Base-by-base conservation (phyloP, 108 stramenopile genomes). In the Mayamaea pseudoterrestris region DNA sequence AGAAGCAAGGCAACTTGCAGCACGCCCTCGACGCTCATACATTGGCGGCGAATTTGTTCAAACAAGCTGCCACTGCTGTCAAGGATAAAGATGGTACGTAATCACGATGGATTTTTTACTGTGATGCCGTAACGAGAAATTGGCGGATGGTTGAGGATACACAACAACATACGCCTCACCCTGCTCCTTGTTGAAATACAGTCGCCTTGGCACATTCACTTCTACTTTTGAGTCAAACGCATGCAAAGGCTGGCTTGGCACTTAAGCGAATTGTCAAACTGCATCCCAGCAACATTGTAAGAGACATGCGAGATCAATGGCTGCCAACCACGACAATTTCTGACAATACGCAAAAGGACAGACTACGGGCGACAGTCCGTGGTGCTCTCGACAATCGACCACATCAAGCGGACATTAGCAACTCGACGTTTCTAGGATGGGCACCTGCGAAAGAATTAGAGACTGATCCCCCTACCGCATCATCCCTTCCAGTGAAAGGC, bases 381-480 rank as follows among this genome's bases (percentile, higher is more conserved):
- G 79, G 78, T 26, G 86, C 81, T 32, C 53, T 83, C 54, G 68
- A 63, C 41, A 39, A 58, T 34, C 35, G 69, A 53, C 58, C 72
- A 44, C 56, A 59, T 27, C 81, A 88, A 57, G 81, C 55, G 25
- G 87, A 90, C 57, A 71, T 90, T 20, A 81, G 80, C 25, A 80
- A 84, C 25, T 90, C 87, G 8, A 73, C 63, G 23, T 90, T 90
- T 50, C 53, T 90, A 48, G 83, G 75, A 28, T 66, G 44, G 27
- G 68, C 68, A 2, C 8, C 14, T 12, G 32, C 41, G 7, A 42
- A 31, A n/a, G 2, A 12, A 3, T 20, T 29, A 14, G 14, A n/a
- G 26, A 11, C 44, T 12, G 24, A 40, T 2, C 27, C 41, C 9
- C 6, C 41, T 2, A 11, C 21, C 22, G 25, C 25, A 28, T 21